These are phyloP conservation scores for Parietichytrium sp. DNA, from an alignment of 108 stramenopile genomes.

Conservation along the genomic window DNA sequence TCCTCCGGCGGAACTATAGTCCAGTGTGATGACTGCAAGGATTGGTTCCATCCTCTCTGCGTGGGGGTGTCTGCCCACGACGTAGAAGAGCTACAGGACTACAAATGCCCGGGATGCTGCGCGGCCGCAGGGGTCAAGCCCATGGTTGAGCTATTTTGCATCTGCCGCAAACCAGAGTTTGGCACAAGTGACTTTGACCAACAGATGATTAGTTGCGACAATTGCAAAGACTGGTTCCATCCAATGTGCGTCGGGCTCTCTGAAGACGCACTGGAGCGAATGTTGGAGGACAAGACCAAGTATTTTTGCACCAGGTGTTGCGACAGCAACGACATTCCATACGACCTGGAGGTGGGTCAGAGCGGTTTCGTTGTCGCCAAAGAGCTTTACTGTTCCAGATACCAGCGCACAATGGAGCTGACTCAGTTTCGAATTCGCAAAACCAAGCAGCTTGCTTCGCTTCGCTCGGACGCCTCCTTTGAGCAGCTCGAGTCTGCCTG, in stretches of 20 bases:
- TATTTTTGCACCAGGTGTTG: not conserved
- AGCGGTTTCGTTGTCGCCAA: constrained; percentile 16
- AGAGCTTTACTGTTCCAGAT: too few relatives aligned
- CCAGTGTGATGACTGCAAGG: not conserved
- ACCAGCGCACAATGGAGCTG: too few relatives aligned
- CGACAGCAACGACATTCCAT: not conserved
- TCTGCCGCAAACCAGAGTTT: constrained; percentile 9
- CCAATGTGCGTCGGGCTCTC: not conserved
- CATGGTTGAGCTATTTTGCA: constrained; percentile 20
- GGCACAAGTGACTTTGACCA: constrained; percentile 20
- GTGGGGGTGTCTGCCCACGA: constrained; percentile 2
- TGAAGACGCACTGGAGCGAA: not conserved
- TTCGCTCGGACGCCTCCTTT: too few relatives aligned
- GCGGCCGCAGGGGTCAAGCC: not conserved
- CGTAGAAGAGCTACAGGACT: not conserved
- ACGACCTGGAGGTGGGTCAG: not conserved
- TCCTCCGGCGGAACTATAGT: not conserved
- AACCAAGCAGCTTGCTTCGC: too few relatives aligned
- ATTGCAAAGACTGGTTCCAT: constrained; percentile 20
- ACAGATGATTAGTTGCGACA: not conserved
- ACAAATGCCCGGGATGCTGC: not conserved
- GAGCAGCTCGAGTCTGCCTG: too few relatives aligned
- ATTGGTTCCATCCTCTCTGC: constrained; percentile 14
- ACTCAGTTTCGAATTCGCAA: too few relatives aligned
- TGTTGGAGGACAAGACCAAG: not conserved